Percentiles rank a stretch among this genome's conserved stretches.
These are phyloP conservation scores for Lactifluus pinguis DNA, from an alignment of 768 basidiomycete genomes.

Conservation along the genomic window DNA sequence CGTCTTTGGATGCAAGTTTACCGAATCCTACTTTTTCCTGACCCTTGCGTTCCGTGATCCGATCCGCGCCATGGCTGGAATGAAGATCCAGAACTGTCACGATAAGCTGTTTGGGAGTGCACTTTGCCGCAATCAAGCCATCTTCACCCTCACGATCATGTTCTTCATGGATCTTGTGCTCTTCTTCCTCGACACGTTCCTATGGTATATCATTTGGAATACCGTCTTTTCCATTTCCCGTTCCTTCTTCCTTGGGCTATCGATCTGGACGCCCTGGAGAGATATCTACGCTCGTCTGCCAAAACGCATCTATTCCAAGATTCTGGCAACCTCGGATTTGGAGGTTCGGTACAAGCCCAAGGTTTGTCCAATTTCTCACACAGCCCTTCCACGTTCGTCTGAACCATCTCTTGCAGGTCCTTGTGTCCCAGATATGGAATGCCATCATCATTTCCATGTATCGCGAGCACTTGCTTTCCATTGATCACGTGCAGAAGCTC, in stretches of 20 bases:
- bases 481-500: slow-evolving; percentile 96
- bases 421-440: slow-evolving; percentile 99
- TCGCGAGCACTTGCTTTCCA: slow-evolving; percentile 95
- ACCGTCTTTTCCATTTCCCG: slow-evolving; percentile 85
- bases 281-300: slow-evolving; percentile 94
- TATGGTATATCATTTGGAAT: slow-evolving; percentile 99
- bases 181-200: slow-evolving; percentile 98
- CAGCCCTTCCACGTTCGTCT: no score
- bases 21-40: slow-evolving; percentile 97
- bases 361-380: slow-evolving; percentile 38
- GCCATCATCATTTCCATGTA: slow-evolving; percentile 99
- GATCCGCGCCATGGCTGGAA: slow-evolving; percentile 90
- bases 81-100: slow-evolving; percentile 87
- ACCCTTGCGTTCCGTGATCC: slow-evolving; percentile 92
- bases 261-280: slow-evolving; percentile 99
- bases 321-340: slow-evolving; percentile 91
- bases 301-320: slow-evolving; percentile 93
- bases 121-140: slow-evolving; percentile 88
- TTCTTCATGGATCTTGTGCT: slow-evolving; percentile 96
- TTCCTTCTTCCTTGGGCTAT: slow-evolving; percentile 84
- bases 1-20: slow-evolving; percentile 93
- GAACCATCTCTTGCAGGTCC: slow-evolving; percentile 43
- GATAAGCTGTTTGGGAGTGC: slow-evolving; percentile 79
- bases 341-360: slow-evolving; percentile 99
- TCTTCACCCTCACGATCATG: slow-evolving; percentile 95